Evolutionary conservation across 2,329 filamentous ascomycete species (phyloP).

Genomic region (Neonectria hederae): DNA sequence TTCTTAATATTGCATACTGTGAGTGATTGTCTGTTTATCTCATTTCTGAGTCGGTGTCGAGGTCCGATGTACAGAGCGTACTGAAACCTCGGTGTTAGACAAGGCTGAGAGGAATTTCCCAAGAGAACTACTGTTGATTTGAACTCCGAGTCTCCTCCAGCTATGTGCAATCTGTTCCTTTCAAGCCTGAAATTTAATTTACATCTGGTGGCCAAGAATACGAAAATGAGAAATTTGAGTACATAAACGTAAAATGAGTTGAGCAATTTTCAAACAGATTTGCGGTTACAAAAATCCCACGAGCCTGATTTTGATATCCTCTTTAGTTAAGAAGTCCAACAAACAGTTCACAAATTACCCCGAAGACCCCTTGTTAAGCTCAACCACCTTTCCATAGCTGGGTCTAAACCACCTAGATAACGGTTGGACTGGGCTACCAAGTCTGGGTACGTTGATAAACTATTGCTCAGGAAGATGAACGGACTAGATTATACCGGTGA

Average conservation of each 20-base stretch:
- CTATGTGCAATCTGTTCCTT: not conserved
- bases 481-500: not conserved
- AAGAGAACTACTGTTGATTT: not conserved
- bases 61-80: not conserved
- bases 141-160: not conserved
- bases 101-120: not conserved
- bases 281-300: not conserved
- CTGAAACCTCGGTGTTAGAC: not conserved
- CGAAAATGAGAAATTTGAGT: not conserved
- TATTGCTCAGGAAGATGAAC: not conserved
- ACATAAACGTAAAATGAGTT: not conserved
- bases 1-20: not conserved
- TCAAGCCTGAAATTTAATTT: not conserved
- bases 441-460: not conserved
- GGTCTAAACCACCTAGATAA: not conserved
- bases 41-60: not conserved
- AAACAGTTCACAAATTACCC: not conserved
- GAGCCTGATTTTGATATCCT: not conserved
- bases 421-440: not conserved
- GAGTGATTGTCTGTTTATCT: not conserved
- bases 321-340: accelerated
- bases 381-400: not conserved
- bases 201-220: not conserved
- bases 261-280: not conserved
- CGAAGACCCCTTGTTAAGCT: not conserved